Evolutionary conservation across 129 eudicot species (phyloP).

Genomic region (Helianthus annuus): HanXRQr2.0-SUNRISE NC_035438.2:55555649-55556148

Average conservation of each 20-base stretch:
- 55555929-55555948: conserved; percentile 66
- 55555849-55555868: conserved; percentile 1
- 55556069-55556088: conserved; percentile 64
- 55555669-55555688: conserved; percentile 89
- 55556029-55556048: conserved; percentile 66
- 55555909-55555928: conserved; percentile 76
- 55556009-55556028: conserved; percentile 49
- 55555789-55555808: conserved; percentile 97
- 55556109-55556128: conserved; percentile 1
- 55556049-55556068: conserved; percentile 64
- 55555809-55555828: conserved; percentile 59
- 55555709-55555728: conserved; percentile 42
- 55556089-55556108: not conserved
- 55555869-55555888: conserved; percentile 25
- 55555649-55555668: conserved; percentile 64
- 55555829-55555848: conserved; percentile 12
- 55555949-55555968: conserved; percentile 45
- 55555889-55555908: conserved; percentile 69
- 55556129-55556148: conserved; percentile 10
- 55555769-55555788: conserved; percentile 70
- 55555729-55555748: conserved; percentile 63
- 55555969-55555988: conserved; percentile 67
- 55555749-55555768: conserved; percentile 76
- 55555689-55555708: conserved; percentile 84
- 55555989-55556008: conserved; percentile 86